Evolutionary conservation across 2,329 filamentous ascomycete genomes (phyloP), one percentile per base, ranked within the genome.

Genomic region (Alternaria triticina): DNA sequence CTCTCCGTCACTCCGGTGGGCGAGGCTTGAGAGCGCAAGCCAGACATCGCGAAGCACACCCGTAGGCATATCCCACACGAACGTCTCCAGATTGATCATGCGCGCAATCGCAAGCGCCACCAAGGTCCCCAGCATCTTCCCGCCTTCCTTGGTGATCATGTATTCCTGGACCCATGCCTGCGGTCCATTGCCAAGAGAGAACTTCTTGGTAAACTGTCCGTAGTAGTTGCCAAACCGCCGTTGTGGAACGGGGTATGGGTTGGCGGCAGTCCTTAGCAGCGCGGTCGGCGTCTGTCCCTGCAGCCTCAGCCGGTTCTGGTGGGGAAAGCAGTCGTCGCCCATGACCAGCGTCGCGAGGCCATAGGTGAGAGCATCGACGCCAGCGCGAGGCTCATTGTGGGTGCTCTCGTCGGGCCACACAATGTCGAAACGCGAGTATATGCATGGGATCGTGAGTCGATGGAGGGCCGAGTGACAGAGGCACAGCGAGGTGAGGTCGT

Each of bases 31-130:
- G 50, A 96, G 84, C 22, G 92, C 90, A 74, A 93, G 87, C 87
- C 93, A 96, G 27, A 95, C 90, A 76, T 95, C 91, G 57, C 92
- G 87, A 57, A 94, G 81, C 17, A 96, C 90, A 1, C 92, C 93
- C 0, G 92, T 96, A 1, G 92, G 92, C 92, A 96, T 95, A 74
- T 96, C 92, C 92, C 92, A 96, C 4, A 92, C 85, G 73, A 96
- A 96, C 0, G 89, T 89, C 79, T 96, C 92, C 43, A 96, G 84
- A 72, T 92, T 93, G 55, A 88, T 83, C 92, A 96, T 96, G 66
- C 91, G 90, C 46, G 90, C 89, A n/a, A 96, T 85, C 12, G 92
- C 91, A 67, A 94, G 82, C 10, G 92, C 91, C 12, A 94, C 92
- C 54, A 96, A 82, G 1, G 91, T 95, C 6, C 92, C 91, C n/a